Conservation (phyloP, 2,329 filamentous ascomycete species). For the Xylaria hypoxylon region DNA sequence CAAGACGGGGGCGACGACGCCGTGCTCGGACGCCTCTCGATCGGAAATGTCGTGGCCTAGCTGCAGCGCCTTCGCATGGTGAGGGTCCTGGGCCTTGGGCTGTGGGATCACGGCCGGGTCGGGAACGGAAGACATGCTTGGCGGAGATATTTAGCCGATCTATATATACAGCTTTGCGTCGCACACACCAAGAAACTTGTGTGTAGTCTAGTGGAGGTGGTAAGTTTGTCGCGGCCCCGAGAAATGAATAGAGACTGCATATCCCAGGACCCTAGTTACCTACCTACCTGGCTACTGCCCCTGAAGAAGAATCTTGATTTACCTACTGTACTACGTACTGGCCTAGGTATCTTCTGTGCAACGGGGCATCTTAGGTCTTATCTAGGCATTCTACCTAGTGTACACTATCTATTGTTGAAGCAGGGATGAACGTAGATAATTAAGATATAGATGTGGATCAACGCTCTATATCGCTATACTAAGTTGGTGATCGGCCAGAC, state of each 20-base stretch:
- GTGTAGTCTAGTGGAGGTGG: too few relatives aligned
- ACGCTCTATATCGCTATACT: neutral
- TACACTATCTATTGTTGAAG: neutral
- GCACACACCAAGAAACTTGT: too few relatives aligned
- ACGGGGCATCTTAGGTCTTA: too few relatives aligned
- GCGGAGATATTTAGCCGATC: slow-evolving; percentile 2
- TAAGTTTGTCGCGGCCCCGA: slow-evolving; percentile 1
- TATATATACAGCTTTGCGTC: neutral
- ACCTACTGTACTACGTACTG: too few relatives aligned
- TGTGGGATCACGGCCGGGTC: slow-evolving; percentile 31
- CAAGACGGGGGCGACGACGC: slow-evolving; percentile 37
- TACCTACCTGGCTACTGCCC: neutral
- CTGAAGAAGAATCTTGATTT: too few relatives aligned
- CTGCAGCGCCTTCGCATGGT: slow-evolving; percentile 14
- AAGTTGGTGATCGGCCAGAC: neutral
- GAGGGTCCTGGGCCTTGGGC: slow-evolving; percentile 26
- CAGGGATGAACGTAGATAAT: slow-evolving; percentile 13
- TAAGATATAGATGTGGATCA: neutral
- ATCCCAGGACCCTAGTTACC: too few relatives aligned
- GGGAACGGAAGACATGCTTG: slow-evolving; percentile 35
- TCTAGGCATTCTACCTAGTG: too few relatives aligned
- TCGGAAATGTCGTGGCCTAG: slow-evolving; percentile 23
- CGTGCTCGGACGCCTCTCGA: slow-evolving; percentile 6
- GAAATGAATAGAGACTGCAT: slow-evolving; percentile 8
- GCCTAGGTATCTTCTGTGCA: too few relatives aligned